A percentile compares a stretch with the other conserved stretches of the same genome.
Conservation (phyloP, 163 green algal species). For the Coccomyxa subellipsoidea region DNA sequence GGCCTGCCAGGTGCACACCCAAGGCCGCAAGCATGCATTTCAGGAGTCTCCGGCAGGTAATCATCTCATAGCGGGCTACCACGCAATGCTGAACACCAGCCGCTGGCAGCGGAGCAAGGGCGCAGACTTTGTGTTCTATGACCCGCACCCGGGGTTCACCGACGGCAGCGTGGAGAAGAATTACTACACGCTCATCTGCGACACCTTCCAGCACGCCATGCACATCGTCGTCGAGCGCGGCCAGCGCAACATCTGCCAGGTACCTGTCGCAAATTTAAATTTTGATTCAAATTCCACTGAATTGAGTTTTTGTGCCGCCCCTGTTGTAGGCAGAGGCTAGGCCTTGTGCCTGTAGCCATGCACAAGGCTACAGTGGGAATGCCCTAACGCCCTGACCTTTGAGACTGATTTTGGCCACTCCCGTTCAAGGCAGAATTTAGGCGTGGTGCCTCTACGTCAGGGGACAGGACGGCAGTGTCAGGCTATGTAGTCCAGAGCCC, state of each 20-base stretch:
- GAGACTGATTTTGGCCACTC: too few relatives aligned
- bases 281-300: too few relatives aligned
- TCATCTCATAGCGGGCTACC: not conserved
- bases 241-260: slow-evolving; percentile 18
- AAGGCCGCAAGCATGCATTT: not conserved
- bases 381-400: too few relatives aligned
- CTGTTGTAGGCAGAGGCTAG: too few relatives aligned
- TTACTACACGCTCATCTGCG: slow-evolving; percentile 7
- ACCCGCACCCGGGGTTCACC: slow-evolving; percentile 15
- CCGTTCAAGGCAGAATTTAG: too few relatives aligned
- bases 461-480: too few relatives aligned
- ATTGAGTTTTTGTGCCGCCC: too few relatives aligned
- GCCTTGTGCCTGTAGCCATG: too few relatives aligned
- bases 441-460: too few relatives aligned
- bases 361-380: too few relatives aligned
- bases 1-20: not conserved
- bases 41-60: not conserved
- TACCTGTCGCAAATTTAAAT: too few relatives aligned
- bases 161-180: not conserved
- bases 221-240: slow-evolving; percentile 8
- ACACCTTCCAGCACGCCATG: slow-evolving; percentile 12
- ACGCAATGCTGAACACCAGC: not conserved
- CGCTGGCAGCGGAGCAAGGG: not conserved
- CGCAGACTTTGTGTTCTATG: slow-evolving; percentile 19
- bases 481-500: too few relatives aligned